Evolutionary conservation across 345 rosid species (phyloP), one percentile per base, ranked within the genome.

Genomic region (Sisymbrium altissimum): DNA sequence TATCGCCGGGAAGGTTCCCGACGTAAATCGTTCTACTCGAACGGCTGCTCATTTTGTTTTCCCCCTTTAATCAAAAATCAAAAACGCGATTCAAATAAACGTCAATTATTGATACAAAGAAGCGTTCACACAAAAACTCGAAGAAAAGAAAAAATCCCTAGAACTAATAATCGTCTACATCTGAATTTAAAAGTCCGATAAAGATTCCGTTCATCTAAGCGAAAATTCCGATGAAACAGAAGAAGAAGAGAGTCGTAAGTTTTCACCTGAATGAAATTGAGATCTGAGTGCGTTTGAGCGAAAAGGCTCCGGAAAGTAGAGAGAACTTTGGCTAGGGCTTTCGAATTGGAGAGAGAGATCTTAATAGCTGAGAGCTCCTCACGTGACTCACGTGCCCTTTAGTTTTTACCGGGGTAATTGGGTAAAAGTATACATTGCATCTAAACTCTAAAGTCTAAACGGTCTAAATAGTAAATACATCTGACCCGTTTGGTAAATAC

Each of bases 1-100:
- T 84, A 82, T 95, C 99, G 5, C 96, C 96, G 5, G 99, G 99
- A 44, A 95, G 95, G 81, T 95, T 95, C n/a, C 98, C 98, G 8
- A 95, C 99, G 71, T 92, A 92, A 12, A 95, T 77, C 35, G 98
- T 95, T 62, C 98, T 78, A 71, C 97, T 90, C 4, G 94, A 81
- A 23, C 97, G 91, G 84, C 98, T 84, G 71, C 96, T 89, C 96
- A 89, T 89, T 60, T 64, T 23, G 25, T 1, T 54, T 63, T 62
- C 71, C 84, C 84, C 68, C 80, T 78, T 23, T 0, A 48, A 5
- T 53, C 18, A 17, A 35, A 48, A 39, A 57, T 9, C 13, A 39
- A 70, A 64, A 64, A 38, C 39, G 29, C 66, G 3, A 52, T 39
- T 46, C 23, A 41, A 8, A 50, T 36, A 27, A 36, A 18, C 54